Percentiles rank a stretch among this genome's conserved stretches.
Evolutionary conservation across 2,329 filamentous ascomycete genomes (phyloP).

Genomic region (Colletotrichum falcatum): DNA sequence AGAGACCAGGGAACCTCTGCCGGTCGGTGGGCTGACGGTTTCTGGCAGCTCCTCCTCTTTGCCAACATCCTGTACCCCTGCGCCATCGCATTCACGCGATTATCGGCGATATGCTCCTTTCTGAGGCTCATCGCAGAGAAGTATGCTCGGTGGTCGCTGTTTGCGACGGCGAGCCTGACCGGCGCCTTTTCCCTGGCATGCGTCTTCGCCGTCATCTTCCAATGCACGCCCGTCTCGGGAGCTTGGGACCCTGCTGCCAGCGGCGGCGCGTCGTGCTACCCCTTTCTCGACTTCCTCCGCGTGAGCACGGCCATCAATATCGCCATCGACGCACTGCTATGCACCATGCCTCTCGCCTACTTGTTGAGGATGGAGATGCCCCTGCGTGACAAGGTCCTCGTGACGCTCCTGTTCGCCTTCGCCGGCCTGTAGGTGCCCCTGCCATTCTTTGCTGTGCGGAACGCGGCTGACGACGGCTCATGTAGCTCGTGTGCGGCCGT

Average conservation of each 20-base stretch:
- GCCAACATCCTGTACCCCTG: conserved; percentile 30
- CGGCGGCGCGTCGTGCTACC: conserved; percentile 43
- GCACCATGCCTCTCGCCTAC: conserved; percentile 46
- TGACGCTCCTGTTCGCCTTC: conserved; percentile 47
- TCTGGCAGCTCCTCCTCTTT: conserved; percentile 26
- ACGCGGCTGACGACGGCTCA: neutral
- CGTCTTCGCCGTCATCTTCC: conserved; percentile 27
- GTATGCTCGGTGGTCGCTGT: conserved; percentile 12
- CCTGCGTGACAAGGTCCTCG: conserved; percentile 44
- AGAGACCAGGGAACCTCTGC: neutral
- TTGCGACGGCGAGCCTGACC: neutral
- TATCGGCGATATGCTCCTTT: conserved; percentile 28
- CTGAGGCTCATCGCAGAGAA: conserved; percentile 7
- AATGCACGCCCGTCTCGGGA: conserved; percentile 35
- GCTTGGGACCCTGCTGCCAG: conserved; percentile 46
- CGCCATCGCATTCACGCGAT: conserved; percentile 24
- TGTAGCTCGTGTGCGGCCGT: conserved; percentile 46
- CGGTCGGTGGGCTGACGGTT: neutral
- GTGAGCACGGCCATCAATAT: conserved; percentile 48
- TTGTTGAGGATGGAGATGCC: conserved; percentile 48
- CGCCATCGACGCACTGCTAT: conserved; percentile 47
- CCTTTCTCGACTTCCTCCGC: conserved; percentile 46
- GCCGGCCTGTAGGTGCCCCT: conserved; percentile 47
- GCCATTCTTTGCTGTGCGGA: neutral
- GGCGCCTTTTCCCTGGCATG: conserved; percentile 16